These are phyloP conservation scores for Escallonia herrerae DNA, from an alignment of 129 eudicot species.

Conservation along the genomic window DNA sequence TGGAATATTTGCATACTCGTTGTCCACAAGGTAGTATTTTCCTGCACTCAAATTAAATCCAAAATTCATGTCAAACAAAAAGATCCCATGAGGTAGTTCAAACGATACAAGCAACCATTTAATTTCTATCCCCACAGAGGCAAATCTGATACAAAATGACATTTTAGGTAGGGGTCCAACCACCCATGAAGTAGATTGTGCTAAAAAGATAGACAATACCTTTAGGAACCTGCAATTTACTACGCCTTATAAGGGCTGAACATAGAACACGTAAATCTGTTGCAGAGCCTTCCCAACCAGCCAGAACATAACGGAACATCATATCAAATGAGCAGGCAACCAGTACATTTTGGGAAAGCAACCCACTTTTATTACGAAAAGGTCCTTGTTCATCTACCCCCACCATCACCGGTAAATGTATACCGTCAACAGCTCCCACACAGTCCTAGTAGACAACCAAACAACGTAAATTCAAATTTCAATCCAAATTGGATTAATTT, in stretches of 20 bases:
- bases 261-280: slow-evolving; percentile 39
- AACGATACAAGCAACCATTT: too few relatives aligned
- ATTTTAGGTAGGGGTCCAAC: not conserved
- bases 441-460: slow-evolving; percentile 32
- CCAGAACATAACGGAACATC: slow-evolving; percentile 58
- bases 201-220: slow-evolving; percentile 23
- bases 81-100: too few relatives aligned
- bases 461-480: not conserved
- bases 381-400: slow-evolving; percentile 66
- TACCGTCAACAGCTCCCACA: slow-evolving; percentile 60
- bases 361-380: slow-evolving; percentile 44
- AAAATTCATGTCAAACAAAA: not conserved
- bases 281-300: slow-evolving; percentile 71
- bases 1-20: slow-evolving; percentile 44
- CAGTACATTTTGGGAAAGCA: slow-evolving; percentile 53
- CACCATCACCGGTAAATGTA: slow-evolving; percentile 51
- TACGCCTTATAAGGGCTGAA: slow-evolving; percentile 58
- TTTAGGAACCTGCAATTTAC: slow-evolving; percentile 50
- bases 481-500: not conserved
- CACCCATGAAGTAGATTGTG: not conserved
- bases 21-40: slow-evolving; percentile 47
- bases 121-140: too few relatives aligned
- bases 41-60: slow-evolving; percentile 19
- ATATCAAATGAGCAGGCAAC: slow-evolving; percentile 56
- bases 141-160: not conserved